Percentiles rank a stretch among this genome's conserved stretches.
Conservation (phyloP, 2,329 filamentous ascomycete genomes). For the Arthrobotrys megalospora region DNA sequence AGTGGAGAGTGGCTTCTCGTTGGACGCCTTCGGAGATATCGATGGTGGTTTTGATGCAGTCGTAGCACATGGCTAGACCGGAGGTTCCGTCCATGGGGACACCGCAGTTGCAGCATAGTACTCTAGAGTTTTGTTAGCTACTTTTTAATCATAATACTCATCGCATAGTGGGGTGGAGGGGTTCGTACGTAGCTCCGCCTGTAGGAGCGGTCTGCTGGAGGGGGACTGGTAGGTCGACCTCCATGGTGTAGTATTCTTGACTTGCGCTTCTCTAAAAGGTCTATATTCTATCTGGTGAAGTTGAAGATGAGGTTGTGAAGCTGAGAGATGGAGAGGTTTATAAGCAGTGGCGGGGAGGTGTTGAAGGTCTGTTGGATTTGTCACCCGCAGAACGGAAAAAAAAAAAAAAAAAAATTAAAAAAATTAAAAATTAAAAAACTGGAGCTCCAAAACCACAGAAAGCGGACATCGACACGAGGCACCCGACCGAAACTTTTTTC, state of each 20-base stretch:
- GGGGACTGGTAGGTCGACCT: conserved; percentile 67
- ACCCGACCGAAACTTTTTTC: conserved; percentile 41
- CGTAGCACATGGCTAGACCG: conserved; percentile 87
- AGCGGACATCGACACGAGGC: conserved; percentile 53
- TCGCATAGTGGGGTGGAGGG: conserved; percentile 31
- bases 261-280: not conserved
- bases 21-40: conserved; percentile 94
- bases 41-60: conserved; percentile 94
- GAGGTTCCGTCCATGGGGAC: conserved; percentile 93
- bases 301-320: conserved; percentile 20
- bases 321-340: conserved; percentile 42
- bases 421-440: conserved; percentile 22
- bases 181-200: conserved; percentile 72
- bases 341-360: conserved; percentile 52
- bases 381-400: conserved; percentile 33
- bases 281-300: not conserved
- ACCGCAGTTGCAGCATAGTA: conserved; percentile 98
- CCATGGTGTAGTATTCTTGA: conserved; percentile 65
- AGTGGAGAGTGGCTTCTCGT: conserved; percentile 89
- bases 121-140: conserved; percentile 70
- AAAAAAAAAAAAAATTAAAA: conserved; percentile 27
- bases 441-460: conserved; percentile 27
- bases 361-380: conserved; percentile 60
- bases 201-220: conserved; percentile 66
- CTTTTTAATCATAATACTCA: conserved; percentile 44